Conservation (phyloP, 2,329 filamentous ascomycete species). For the Paramyrothecium sp. region DNA sequence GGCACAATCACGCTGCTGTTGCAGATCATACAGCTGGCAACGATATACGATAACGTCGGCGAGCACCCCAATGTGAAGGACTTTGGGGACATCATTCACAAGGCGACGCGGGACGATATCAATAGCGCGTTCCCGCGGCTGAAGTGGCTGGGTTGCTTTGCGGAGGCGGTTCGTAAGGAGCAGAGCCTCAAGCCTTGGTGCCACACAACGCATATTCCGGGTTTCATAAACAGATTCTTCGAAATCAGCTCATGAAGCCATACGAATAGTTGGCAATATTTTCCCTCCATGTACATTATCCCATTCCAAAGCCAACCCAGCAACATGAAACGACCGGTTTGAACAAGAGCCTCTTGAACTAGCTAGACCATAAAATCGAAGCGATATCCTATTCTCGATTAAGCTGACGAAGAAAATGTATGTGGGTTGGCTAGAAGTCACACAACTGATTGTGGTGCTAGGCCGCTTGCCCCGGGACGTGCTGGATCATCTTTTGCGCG, state of each 20-base stretch:
- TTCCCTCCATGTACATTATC: no score
- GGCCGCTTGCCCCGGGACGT: no score
- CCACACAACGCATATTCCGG: constrained; percentile 60
- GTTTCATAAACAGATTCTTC: constrained; percentile 55
- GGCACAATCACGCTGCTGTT: constrained; percentile 64
- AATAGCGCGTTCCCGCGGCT: constrained; percentile 53
- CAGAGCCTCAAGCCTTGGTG: constrained; percentile 66
- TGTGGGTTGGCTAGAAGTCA: no score
- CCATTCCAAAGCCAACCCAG: no score
- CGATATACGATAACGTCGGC: constrained; percentile 66
- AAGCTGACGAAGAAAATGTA: no score
- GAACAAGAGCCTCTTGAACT: no score
- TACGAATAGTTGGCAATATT: not conserved
- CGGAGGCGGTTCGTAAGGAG: constrained; percentile 58
- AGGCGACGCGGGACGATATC: constrained; percentile 56
- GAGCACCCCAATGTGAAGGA: constrained; percentile 45
- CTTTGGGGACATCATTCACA: constrained; percentile 37
- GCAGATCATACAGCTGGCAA: constrained; percentile 64
- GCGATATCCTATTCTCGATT: no score
- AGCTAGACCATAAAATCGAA: no score
- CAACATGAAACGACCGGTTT: no score
- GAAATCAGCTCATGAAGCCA: constrained; percentile 33
- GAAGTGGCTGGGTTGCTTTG: constrained; percentile 65
- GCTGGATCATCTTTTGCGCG: no score
- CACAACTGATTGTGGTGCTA: no score